Evolutionary conservation across 352 stramenopile genomes (phyloP).

Genomic region (Saprolegnia diclina): DNA sequence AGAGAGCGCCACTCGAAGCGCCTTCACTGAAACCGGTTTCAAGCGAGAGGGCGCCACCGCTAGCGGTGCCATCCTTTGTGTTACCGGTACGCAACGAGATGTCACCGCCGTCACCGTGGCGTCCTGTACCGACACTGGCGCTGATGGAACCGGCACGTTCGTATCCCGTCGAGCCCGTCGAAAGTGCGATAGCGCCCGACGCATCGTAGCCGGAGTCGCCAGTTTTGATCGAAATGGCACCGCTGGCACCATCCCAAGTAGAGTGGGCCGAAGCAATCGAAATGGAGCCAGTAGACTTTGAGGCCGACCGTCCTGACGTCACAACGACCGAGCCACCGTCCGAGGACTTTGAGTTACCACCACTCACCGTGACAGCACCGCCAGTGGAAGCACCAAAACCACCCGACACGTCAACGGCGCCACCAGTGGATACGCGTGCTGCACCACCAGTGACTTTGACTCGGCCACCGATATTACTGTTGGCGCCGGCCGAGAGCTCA

Average conservation of each 20-base stretch:
- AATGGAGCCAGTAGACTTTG: constrained; percentile 42
- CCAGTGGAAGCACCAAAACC: neutral
- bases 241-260: constrained; percentile 31
- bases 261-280: constrained; percentile 36
- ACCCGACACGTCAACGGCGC: constrained; percentile 8
- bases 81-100: constrained; percentile 39
- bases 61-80: constrained; percentile 32
- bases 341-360: constrained; percentile 36
- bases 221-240: constrained; percentile 35
- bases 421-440: constrained; percentile 10
- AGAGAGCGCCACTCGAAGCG: constrained; percentile 22
- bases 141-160: constrained; percentile 44
- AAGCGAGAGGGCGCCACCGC: constrained; percentile 26
- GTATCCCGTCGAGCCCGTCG: constrained; percentile 36
- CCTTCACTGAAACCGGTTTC: constrained; percentile 5
- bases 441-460: neutral
- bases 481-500: neutral
- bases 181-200: constrained; percentile 42
- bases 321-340: constrained; percentile 44
- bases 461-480: neutral
- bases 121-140: constrained; percentile 40
- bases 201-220: constrained; percentile 32
- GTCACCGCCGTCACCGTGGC: constrained; percentile 36
- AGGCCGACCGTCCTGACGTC: constrained; percentile 35
- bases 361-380: constrained; percentile 36